Evolutionary conservation across 345 rosid genomes (phyloP), one percentile per base, ranked within the genome.

Genomic region (Eucalyptus guilfoylei): DNA sequence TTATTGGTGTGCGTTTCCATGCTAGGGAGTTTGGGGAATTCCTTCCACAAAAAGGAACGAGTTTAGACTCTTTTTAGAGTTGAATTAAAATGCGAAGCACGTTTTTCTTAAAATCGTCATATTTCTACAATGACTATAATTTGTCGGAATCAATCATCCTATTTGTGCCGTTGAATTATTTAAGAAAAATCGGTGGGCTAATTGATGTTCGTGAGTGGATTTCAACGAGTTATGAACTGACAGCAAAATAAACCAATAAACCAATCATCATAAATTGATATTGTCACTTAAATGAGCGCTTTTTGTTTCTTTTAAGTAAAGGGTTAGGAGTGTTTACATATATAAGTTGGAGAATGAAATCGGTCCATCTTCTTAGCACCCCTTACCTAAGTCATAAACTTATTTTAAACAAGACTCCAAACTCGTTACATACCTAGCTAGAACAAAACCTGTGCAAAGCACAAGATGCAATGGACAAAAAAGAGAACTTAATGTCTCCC

Each of bases 151-250:
- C 19, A 7, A 64, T 2, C 72, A 14, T n/a, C 10, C 2, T 30
- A n/a, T 8, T 0, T 2, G 37, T 64, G 34, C 2, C 17, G 2
- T 1, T n/a, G 0, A 0, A 64, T n/a, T 14, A n/a, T 30, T 64
- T 1, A 64, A 64, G 72, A n/a, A n/a, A n/a, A 64, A 4, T n/a
- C 5, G 17, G 6, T 19, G 1, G 58, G 0, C 5, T 0, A 1
- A 52, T 21, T 52, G 58, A 52, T 52, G 2, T 52, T 52, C 26
- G 0, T 19, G 58, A 52, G 26, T 26, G 0, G 2, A 52, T 52
- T 52, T 52, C 26, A 3, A 52, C 4, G 23, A 52, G 26, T 52
- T 52, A 52, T 52, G 26, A 19, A 1, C 0, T 1, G 26, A 52
- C 5, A 8, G 21, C 58, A 52, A 8, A 21, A 52, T 52, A 52